Evolutionary conservation across 192 early-diverging fungal genomes (phyloP).

Genomic region (Coemansia sp.): DNA sequence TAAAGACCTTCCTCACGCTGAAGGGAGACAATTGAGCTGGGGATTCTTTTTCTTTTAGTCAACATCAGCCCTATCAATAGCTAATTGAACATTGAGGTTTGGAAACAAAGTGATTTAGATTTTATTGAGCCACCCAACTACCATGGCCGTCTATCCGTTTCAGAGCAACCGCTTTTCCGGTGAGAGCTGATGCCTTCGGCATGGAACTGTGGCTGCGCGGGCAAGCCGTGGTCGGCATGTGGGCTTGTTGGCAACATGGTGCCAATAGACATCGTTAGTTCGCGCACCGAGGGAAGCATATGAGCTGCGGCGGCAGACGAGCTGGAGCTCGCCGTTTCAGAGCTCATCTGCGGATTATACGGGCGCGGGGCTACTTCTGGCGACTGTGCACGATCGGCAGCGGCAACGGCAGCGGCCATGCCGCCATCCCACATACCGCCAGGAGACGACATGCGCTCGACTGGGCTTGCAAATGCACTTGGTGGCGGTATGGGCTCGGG

Average conservation of each 20-base stretch:
- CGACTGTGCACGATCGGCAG: conserved; percentile 6
- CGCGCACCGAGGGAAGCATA: conserved; percentile 44
- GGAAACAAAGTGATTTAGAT: too few relatives aligned
- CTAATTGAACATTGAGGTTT: not conserved
- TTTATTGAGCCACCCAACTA: conserved; percentile 4
- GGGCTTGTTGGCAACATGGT: conserved; percentile 27
- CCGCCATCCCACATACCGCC: conserved; percentile 16
- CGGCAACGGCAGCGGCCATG: not conserved
- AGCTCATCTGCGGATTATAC: conserved; percentile 9
- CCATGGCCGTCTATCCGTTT: conserved; percentile 29
- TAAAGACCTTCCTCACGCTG: conserved; percentile 69
- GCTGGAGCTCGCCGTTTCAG: conserved; percentile 16
- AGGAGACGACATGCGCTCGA: conserved; percentile 21
- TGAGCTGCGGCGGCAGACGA: conserved; percentile 22
- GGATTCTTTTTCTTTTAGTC: too few relatives aligned
- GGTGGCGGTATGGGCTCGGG: not conserved
- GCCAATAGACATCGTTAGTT: conserved; percentile 46
- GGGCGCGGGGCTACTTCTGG: conserved; percentile 7
- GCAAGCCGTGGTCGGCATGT: conserved; percentile 11
- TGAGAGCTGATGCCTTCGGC: not conserved
- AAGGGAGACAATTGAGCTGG: conserved; percentile 45
- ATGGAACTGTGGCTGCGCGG: not conserved
- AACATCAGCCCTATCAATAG: not conserved
- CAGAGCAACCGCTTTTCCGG: conserved; percentile 4
- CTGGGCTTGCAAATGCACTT: conserved; percentile 14